Evolutionary conservation across 805 yeast genomes (phyloP), one percentile per base, ranked within the genome.

Genomic region (Candida orba): DNA sequence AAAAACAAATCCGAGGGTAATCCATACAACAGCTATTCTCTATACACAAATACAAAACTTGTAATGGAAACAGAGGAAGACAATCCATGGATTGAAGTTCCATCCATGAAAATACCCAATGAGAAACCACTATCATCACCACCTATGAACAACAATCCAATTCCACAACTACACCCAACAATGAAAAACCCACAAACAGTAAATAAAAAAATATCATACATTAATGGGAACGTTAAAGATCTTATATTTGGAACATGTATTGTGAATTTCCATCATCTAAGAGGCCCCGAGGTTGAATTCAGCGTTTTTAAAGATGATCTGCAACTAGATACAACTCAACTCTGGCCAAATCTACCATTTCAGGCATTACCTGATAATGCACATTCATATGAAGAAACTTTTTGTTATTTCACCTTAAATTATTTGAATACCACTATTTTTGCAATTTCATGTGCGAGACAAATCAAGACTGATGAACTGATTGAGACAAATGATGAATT

Each of bases 361-460:
- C 97, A 90, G 59, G 95, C 96, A 2, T 67, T 93, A 20, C 98
- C 99, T 0, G 99, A 93, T 64, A 98, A 98, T 5, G 82, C 95
- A 3, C 99, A 93, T 61, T 72, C 90, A 20, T 91, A 81, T 58
- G 95, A 89, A 59, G 98, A 93, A 62, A 89, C 95, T 1, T 88
- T 90, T 57, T 82, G 95, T 22, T 87, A 87, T 58, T 91, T 91
- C 65, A 90, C 95, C 22, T 66, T 91, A 36, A 73, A 84, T 6
- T 85, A 79, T 57, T 44, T 51, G 34, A 72, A 71, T 27, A 73
- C 78, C 1, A 93, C 99, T 0, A 63, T 89, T n/a, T 93, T 93
- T 70, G 99, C 96, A 2, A 86, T 95, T 49, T 82, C 95, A 0
- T 93, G 99, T 65, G 87, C 90, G 25, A 73, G 96, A 33, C 98